Evolutionary conservation across 805 yeast genomes (phyloP), one percentile per base, ranked within the genome.

Genomic region (Ogataea saltuana): DNA sequence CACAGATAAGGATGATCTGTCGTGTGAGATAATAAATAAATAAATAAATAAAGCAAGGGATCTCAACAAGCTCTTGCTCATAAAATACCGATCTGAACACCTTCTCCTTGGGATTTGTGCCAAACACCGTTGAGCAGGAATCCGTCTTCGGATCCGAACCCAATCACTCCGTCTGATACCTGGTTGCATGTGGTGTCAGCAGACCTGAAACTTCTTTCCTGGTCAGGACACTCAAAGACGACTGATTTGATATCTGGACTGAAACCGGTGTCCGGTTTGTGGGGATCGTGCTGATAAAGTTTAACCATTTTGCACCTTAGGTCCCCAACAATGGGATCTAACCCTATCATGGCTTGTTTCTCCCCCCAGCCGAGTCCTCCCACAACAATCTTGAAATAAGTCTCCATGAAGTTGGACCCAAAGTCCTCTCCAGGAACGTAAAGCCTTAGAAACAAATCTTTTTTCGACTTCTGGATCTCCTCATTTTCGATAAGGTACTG

Each of bases 351-450:
- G 25, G 76, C 76, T 2, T 85, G 80, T 43, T 83, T 76, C 21
- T 81, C 77, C 1, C 88, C 86, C 88, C 88, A 83, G 2, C 83
- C 81, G 2, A 88, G 84, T 2, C 89, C 89, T 4, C 89, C 89
- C 4, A 87, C 89, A 26, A 80, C 69, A 16, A 83, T 80, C 54
- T 76, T 75, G 58, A 65, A 75, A 41, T 71, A 65, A 41, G 58
- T 54, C 4, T 61, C 54, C 28, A 42, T 48, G 41, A 54, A 48
- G 12, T 48, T 40, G 3, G 41, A 29, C 3, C 35, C 27, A 1
- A 18, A 29, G 12, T 18, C 37, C 16, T 31, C 16, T 3, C 26
- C 30, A 2, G 38, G 30, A 16, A 53, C 39, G 13, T 40, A 46
- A 4, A 62, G 35, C 33, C 54, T 48, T 25, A 60, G 44, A 25